These are phyloP conservation scores for Fomitopsis palustris DNA, from an alignment of 1,284 basidiomycete genomes.

Conservation along the genomic window DNA sequence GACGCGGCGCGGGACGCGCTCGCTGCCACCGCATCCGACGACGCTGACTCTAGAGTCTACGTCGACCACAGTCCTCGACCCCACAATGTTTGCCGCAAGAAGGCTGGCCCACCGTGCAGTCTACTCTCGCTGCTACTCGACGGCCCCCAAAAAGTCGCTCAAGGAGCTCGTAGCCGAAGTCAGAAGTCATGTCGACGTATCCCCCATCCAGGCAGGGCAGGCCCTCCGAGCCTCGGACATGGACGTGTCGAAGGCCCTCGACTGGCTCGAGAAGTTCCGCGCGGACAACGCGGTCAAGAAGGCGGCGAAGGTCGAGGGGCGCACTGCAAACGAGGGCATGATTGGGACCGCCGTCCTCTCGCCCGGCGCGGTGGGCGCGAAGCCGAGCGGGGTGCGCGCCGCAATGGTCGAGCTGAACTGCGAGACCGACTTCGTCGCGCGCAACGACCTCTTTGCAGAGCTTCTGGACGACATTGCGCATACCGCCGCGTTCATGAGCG, in stretches of 20 bases:
- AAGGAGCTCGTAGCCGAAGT: conserved; percentile 80
- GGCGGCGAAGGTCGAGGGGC: conserved; percentile 78
- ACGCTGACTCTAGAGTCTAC: conserved; percentile 2
- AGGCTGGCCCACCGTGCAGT: conserved; percentile 1
- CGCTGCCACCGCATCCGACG: conserved; percentile 1
- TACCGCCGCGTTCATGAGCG: conserved; percentile 80
- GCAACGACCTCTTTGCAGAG: conserved; percentile 80
- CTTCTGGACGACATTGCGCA: conserved; percentile 83
- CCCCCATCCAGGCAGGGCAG: conserved; percentile 86
- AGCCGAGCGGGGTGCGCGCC: conserved; percentile 58
- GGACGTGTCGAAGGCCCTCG: conserved; percentile 71
- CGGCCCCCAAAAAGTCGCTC: conserved; percentile 46
- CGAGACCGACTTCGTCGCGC: conserved; percentile 95
- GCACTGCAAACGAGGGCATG: conserved; percentile 77
- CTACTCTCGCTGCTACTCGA: conserved; percentile 35
- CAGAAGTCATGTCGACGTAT: conserved; percentile 77
- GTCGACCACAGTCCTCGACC: background rate
- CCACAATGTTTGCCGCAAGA: conserved; percentile 16
- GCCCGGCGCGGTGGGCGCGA: conserved; percentile 38
- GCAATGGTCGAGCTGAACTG: conserved; percentile 93
- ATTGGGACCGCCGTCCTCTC: conserved; percentile 75
- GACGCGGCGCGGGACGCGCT: conserved; percentile 8
- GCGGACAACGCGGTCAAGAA: conserved; percentile 71
- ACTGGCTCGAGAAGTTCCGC: conserved; percentile 80
- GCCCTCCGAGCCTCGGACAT: conserved; percentile 77